Evolutionary conservation across 2,329 filamentous ascomycete genomes (phyloP).

Genomic region (Neoascochyta sp.): DNA sequence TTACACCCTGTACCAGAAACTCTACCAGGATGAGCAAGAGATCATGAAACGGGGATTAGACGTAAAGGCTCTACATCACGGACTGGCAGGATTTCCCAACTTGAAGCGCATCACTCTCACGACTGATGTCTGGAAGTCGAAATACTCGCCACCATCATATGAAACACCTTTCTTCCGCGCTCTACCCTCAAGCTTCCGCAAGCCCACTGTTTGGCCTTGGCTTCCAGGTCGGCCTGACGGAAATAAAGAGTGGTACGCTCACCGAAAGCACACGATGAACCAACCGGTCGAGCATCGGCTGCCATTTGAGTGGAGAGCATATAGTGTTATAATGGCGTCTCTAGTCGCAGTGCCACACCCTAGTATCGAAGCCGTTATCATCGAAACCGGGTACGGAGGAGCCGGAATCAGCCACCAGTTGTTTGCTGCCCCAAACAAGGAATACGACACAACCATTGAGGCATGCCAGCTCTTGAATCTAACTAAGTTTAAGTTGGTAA

Average conservation of each 20-base stretch:
- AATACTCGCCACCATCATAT: conserved; percentile 38
- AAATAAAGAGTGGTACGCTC: conserved; percentile 1
- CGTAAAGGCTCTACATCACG: conserved; percentile 31
- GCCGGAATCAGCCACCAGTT: conserved; percentile 7
- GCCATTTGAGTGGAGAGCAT: conserved; percentile 29
- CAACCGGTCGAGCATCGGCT: neutral
- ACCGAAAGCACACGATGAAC: neutral
- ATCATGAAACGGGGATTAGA: conserved; percentile 29
- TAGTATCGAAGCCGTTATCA: conserved; percentile 34
- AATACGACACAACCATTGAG: conserved; percentile 7
- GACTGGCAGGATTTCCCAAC: conserved; percentile 34
- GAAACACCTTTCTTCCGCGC: conserved; percentile 44
- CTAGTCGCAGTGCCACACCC: conserved; percentile 21
- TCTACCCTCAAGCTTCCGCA: conserved; percentile 41
- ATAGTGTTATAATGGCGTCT: conserved; percentile 23
- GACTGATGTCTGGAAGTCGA: conserved; percentile 39
- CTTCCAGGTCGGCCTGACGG: conserved; percentile 12
- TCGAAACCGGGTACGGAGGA: conserved; percentile 24
- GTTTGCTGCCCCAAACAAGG: conserved; percentile 2
- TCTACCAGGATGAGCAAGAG: conserved; percentile 34
- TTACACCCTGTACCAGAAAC: conserved; percentile 26
- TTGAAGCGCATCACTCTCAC: conserved; percentile 42
- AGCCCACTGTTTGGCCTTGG: conserved; percentile 39
- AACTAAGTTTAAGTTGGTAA: conserved; percentile 7
- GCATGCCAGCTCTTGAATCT: conserved; percentile 7